phyloP scores from a whole-genome alignment of 805 yeast genomes.

The Saccharomycopsis malanga region DNA sequence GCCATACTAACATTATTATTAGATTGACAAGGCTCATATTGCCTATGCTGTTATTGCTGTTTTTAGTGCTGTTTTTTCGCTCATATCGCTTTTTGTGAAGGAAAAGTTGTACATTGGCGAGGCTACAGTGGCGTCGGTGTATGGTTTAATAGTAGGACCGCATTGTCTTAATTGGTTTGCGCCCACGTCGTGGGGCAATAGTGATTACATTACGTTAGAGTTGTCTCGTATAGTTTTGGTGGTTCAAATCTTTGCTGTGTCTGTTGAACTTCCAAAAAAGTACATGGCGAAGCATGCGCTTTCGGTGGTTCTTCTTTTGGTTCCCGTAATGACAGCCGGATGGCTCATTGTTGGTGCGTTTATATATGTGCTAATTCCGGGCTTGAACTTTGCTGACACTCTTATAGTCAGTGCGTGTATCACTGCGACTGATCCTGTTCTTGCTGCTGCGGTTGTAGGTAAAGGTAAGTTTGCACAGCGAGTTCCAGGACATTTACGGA shows the following conservation, averaged over 20 bases:
- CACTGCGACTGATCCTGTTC: slow-evolving; percentile 92
- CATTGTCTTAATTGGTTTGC: slow-evolving; percentile 77
- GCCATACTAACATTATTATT: background rate
- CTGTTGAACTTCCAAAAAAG: slow-evolving; percentile 86
- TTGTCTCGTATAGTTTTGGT: slow-evolving; percentile 75
- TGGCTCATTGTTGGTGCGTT: slow-evolving; percentile 81
- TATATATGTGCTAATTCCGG: slow-evolving; percentile 71
- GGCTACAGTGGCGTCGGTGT: slow-evolving; percentile 80
- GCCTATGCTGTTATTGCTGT: slow-evolving; percentile 86
- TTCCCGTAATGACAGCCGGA: slow-evolving; percentile 87
- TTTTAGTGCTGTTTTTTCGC: slow-evolving; percentile 71
- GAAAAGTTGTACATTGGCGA: slow-evolving; percentile 85
- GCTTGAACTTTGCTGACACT: slow-evolving; percentile 62
- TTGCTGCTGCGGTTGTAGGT: slow-evolving; percentile 94
- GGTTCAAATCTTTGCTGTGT: slow-evolving; percentile 88
- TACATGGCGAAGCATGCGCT: slow-evolving; percentile 82
- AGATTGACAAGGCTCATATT: slow-evolving; percentile 58
- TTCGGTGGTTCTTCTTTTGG: slow-evolving; percentile 62
- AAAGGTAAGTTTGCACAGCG: slow-evolving; percentile 86
- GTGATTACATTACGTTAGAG: slow-evolving; percentile 77
- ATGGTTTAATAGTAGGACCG: slow-evolving; percentile 86
- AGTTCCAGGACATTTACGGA: slow-evolving; percentile 88
- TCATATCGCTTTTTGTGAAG: slow-evolving; percentile 74
- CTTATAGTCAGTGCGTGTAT: slow-evolving; percentile 78
- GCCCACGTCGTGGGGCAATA: slow-evolving; percentile 80